A percentile compares a stretch with the other conserved stretches of the same genome.
These are phyloP conservation scores for Huiozyma naganishii DNA, from an alignment of 805 yeast species.

Conservation along the genomic window DNA sequence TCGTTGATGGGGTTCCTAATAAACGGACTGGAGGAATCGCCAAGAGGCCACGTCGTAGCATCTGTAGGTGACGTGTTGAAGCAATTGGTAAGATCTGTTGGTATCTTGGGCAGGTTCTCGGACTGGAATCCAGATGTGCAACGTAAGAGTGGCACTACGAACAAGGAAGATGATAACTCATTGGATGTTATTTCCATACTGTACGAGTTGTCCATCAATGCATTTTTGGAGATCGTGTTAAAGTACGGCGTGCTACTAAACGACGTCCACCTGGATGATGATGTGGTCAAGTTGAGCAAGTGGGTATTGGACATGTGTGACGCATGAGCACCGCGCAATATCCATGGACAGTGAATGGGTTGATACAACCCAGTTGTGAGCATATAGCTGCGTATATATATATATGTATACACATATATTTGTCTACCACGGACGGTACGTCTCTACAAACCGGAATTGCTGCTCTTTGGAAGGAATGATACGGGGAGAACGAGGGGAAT, in stretches of 20 bases:
- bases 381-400: not conserved
- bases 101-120: conserved; percentile 40
- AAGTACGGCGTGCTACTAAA: conserved; percentile 53
- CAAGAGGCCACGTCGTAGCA: conserved; percentile 40
- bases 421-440: not conserved
- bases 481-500: not conserved
- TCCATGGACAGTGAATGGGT: not conserved
- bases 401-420: not conserved
- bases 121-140: conserved; percentile 19
- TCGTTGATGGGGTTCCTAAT: conserved; percentile 40
- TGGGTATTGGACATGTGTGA: conserved; percentile 51
- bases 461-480: too few relatives aligned
- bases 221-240: conserved; percentile 54
- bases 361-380: not conserved
- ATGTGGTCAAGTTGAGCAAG: conserved; percentile 57
- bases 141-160: not conserved
- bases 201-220: conserved; percentile 54
- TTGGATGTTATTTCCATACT: conserved; percentile 38
- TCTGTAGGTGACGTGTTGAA: conserved; percentile 50
- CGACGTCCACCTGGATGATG: conserved; percentile 51
- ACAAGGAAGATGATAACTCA: conserved; percentile 8
- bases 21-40: conserved; percentile 56
- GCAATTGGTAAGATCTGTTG: conserved; percentile 48
- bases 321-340: not conserved
- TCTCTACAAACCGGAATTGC: not conserved